Percentiles rank a stretch among this genome's conserved stretches.
These are phyloP conservation scores for Hypholoma fasciculare DNA, from an alignment of 768 basidiomycete species.

Conservation along the genomic window DNA sequence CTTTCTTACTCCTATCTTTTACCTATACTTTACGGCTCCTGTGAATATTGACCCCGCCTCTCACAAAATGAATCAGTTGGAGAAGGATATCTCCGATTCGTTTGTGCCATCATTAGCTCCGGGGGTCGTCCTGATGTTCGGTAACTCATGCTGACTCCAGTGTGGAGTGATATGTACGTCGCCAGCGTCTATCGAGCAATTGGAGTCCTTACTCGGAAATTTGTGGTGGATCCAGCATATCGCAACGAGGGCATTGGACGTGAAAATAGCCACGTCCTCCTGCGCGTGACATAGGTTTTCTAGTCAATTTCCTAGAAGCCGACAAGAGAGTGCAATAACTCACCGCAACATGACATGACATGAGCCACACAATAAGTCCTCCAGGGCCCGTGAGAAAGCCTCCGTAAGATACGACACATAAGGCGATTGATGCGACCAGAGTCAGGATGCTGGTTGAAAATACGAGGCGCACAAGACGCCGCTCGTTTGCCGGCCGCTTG, in stretches of 20 bases:
- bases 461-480: neutral
- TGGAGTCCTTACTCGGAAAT: neutral
- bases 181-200: neutral
- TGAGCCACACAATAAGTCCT: neutral
- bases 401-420: neutral
- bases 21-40: too few relatives aligned
- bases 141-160: too few relatives aligned
- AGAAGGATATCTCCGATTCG: too few relatives aligned
- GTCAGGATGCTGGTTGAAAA: neutral
- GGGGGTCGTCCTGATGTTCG: too few relatives aligned
- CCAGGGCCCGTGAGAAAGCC: neutral
- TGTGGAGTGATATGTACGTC: neutral
- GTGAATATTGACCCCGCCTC: too few relatives aligned
- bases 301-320: neutral
- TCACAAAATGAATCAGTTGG: too few relatives aligned
- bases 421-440: neutral
- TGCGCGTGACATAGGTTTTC: neutral
- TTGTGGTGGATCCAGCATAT: neutral
- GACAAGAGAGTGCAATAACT: neutral
- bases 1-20: too few relatives aligned
- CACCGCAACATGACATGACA: neutral
- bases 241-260: neutral
- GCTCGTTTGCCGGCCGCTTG: neutral
- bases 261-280: neutral
- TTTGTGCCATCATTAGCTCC: too few relatives aligned